These are phyloP conservation scores for Dendrocalamus sinicus DNA, from an alignment of 176 grass and related monocot genomes.

Conservation along the genomic window DNA sequence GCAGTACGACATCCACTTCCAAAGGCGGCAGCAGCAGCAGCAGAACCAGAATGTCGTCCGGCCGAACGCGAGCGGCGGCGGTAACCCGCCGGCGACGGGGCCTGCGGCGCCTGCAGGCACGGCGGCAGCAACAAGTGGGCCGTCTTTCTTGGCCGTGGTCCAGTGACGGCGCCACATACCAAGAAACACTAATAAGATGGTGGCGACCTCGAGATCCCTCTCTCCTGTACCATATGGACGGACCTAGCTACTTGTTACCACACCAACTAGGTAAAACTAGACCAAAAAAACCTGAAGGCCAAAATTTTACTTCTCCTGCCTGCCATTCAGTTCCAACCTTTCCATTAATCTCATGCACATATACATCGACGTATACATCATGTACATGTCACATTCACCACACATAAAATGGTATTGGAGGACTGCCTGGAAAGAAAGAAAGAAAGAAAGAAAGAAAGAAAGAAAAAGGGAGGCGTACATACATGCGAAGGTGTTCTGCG, in stretches of 20 bases:
- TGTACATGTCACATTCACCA: constrained; percentile 46
- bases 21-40: constrained; percentile 46
- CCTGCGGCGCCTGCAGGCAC: not conserved
- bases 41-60: constrained; percentile 40
- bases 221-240: constrained; percentile 55
- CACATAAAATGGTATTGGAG: constrained; percentile 30
- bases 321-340: not conserved
- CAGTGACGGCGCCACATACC: constrained; percentile 49
- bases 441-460: not conserved
- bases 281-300: constrained; percentile 8
- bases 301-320: not conserved
- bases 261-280: constrained; percentile 37
- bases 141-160: constrained; percentile 91
- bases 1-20: constrained; percentile 89
- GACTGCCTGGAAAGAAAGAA: not conserved
- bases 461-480: not conserved
- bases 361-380: constrained; percentile 35
- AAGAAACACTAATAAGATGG: constrained; percentile 29
- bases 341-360: constrained; percentile 41
- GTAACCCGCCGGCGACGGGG: constrained; percentile 21
- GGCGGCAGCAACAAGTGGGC: constrained; percentile 52
- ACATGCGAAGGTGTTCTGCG: not conserved
- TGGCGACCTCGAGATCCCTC: constrained; percentile 32
- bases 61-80: constrained; percentile 39
- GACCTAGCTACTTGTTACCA: not conserved